Percentiles rank a stretch among this genome's conserved stretches.
phyloP scores from a whole-genome alignment of 371 early-diverging fungal genomes.

The Mortierella sp. region DNA sequence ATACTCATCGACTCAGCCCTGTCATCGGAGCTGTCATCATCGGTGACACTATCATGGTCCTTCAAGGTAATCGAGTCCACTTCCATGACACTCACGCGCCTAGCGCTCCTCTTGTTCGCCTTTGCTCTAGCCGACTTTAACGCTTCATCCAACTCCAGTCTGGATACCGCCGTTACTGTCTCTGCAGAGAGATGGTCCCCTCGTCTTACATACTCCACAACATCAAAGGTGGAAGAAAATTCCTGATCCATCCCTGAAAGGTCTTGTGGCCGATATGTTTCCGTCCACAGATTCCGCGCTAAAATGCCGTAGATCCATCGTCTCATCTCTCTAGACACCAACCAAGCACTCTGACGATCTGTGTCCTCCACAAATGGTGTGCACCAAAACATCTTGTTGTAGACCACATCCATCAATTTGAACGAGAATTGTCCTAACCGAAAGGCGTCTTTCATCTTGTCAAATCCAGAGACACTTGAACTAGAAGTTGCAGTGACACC shows the following conservation, averaged over 20 bases:
- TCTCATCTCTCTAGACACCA: slow-evolving; percentile 58
- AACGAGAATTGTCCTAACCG: slow-evolving; percentile 55
- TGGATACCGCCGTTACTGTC: slow-evolving; percentile 30
- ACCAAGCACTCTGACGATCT: slow-evolving; percentile 60
- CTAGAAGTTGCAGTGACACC: not conserved
- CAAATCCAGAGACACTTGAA: not conserved
- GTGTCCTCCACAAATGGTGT: slow-evolving; percentile 66
- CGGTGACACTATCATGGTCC: too few species aligned
- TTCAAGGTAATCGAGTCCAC: slow-evolving; percentile 1
- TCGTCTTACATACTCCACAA: slow-evolving; percentile 48
- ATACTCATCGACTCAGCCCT: slow-evolving; percentile 10
- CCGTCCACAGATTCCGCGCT: slow-evolving; percentile 11
- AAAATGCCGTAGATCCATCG: slow-evolving; percentile 58
- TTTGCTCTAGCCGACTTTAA: slow-evolving; percentile 13
- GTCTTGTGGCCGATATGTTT: too few species aligned
- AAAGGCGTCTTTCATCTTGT: slow-evolving; percentile 24
- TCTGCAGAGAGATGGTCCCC: slow-evolving; percentile 50
- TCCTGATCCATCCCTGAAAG: too few species aligned
- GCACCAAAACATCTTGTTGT: slow-evolving; percentile 62
- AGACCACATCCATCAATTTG: slow-evolving; percentile 59
- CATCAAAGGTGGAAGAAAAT: slow-evolving; percentile 14
- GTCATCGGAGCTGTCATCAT: not conserved
- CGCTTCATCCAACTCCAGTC: slow-evolving; percentile 30
- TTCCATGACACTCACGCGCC: slow-evolving; percentile 38
- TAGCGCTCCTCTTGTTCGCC: not conserved